phyloP scores from a whole-genome alignment of 2,329 filamentous ascomycete genomes.

The Tolypocladium cylindrosporum region DNA sequence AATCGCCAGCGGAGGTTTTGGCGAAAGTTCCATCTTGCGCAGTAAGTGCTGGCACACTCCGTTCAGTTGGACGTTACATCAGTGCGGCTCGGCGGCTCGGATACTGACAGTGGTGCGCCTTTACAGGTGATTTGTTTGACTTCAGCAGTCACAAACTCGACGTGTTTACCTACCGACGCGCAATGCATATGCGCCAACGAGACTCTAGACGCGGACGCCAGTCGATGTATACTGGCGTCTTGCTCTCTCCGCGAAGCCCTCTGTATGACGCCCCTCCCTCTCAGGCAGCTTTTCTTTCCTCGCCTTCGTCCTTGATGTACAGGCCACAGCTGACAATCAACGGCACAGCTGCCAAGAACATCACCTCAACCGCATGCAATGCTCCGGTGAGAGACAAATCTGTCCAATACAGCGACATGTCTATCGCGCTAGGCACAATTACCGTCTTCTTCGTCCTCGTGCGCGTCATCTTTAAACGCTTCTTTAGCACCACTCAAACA shows the following conservation, averaged over 20 bases:
- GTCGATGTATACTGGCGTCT: not conserved
- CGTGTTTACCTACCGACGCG: not conserved
- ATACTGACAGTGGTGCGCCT: not conserved
- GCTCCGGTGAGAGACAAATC: not conserved
- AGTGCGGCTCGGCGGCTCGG: not conserved
- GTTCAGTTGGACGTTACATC: not conserved
- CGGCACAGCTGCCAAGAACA: conserved; percentile 1
- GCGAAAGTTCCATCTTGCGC: not conserved
- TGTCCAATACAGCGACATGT: not conserved
- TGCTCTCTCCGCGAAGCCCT: not conserved
- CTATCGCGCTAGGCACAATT: not conserved
- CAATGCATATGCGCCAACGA: not conserved
- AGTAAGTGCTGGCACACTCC: not conserved
- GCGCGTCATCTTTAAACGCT: conserved; percentile 23
- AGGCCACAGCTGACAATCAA: not conserved
- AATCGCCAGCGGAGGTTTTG: not conserved
- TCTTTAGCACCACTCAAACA: conserved; percentile 19
- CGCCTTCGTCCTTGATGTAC: not conserved
- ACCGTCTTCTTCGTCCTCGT: conserved; percentile 21
- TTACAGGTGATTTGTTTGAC: not conserved
- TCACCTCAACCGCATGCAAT: conserved; percentile 1
- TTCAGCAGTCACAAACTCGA: not conserved
- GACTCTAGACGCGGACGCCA: not conserved
- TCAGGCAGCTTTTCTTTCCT: not conserved
- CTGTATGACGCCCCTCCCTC: not conserved